Evolutionary conservation across 169 alveolate genomes (phyloP).

Genomic region (Babesia bovis): DNA sequence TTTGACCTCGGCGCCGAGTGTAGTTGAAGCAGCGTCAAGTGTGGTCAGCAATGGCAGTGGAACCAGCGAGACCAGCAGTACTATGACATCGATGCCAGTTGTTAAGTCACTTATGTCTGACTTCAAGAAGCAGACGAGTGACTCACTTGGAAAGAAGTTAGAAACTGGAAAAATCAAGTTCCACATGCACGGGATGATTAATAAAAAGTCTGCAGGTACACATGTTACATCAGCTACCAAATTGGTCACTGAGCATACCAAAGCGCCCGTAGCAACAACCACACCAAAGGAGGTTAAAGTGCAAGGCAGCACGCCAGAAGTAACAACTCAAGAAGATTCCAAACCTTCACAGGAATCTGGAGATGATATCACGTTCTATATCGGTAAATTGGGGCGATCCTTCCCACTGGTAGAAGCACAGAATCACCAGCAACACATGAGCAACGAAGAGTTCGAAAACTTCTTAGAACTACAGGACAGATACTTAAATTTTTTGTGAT

Average conservation of each 20-base stretch:
- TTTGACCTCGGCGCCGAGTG: conserved; percentile 13
- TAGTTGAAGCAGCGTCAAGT: conserved; percentile 52
- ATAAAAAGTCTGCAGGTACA: neutral
- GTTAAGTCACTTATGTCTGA: conserved; percentile 39
- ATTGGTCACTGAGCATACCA: neutral
- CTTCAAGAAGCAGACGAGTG: conserved; percentile 9
- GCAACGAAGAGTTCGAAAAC: conserved; percentile 56
- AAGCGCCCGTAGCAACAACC: neutral
- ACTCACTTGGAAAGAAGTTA: neutral
- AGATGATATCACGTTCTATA: conserved; percentile 24
- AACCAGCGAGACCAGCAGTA: neutral
- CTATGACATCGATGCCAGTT: conserved; percentile 6
- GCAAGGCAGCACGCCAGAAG: neutral
- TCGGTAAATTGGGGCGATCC: conserved; percentile 8
- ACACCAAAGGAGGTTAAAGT: neutral
- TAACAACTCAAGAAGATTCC: neutral
- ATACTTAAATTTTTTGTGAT: conserved; percentile 50
- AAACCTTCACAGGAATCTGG: neutral
- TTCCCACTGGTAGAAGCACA: conserved; percentile 54
- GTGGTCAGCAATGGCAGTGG: conserved; percentile 49
- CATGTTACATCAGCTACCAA: neutral
- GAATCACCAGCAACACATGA: conserved; percentile 64
- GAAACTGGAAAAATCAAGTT: conserved; percentile 47
- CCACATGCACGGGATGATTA: conserved; percentile 30
- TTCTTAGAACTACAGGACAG: conserved; percentile 72